Evolutionary conservation across 306 rosid genomes (phyloP), one percentile per base, ranked within the genome.

Genomic region (Castanea sativa): DNA sequence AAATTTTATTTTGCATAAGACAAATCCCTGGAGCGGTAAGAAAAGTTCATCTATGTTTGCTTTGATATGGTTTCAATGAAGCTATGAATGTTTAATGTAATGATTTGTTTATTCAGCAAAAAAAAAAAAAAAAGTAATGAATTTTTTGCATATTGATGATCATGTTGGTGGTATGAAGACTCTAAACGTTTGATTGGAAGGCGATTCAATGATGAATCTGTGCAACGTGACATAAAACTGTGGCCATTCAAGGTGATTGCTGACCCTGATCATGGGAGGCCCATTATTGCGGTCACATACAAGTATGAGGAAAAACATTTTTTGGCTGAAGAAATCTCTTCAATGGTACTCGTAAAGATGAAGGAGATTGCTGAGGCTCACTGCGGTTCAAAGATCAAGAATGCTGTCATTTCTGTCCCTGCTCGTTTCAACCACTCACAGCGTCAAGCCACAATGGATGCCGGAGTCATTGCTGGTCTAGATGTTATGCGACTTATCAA

Each of bases 181-280:
- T 87, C 87, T 5, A 84, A 87, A 45, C 84, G 90, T 19, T 75
- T 87, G 71, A 87, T 87, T 13, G 87, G 90, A 13, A 79, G 86
- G 43, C 73, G 83, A 53, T 81, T 78, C 61, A 75, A 71, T 7
- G 90, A 87, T 30, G 68, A 82, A 10, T 63, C 83, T 0, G 87
- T 87, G 13, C 84, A 81, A 33, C 60, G 29, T 33, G 90, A 87
- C 82, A 81, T 81, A 75, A 87, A 76, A 65, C 9, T 75, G 20
- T 87, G 90, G 84, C 87, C 87, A 1, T 87, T 87, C 73, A 84
- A 81, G 81, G 87, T 87, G 10, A 55, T 76, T 61, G 13, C 82
- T 19, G 90, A 83, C 23, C 77, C 81, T 4, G 83, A 77, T 2
- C 80, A 84, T 68, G 84, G 76, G 73, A 87, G 79, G 73, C 87